Base-by-base conservation (phyloP, 2,329 filamentous ascomycete genomes). In the Trichoderma oligosporum region DNA sequence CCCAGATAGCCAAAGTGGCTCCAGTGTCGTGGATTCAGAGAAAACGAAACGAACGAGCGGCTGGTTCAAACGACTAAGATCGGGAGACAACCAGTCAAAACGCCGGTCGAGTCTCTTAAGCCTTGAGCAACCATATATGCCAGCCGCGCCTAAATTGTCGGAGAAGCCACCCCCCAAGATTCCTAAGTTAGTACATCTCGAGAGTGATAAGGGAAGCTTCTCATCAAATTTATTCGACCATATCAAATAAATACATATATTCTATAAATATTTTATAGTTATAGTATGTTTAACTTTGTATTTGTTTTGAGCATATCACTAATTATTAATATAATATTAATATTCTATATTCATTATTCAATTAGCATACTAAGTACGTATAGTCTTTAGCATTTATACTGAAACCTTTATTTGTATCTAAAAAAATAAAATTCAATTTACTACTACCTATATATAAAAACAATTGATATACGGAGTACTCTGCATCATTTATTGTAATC, bases 161-260 rank as follows among this genome's bases (percentile, higher is more conserved):
- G 78, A 78, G 9, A 81, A 82, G 7, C 82, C 82, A 56, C 80
- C 82, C 35, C 82, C 82, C 22, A 83, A 80, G 80, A 84, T 85
- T 49, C 82, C 82, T 18, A 82, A 84, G 66, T 72, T 84, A 48
- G 74, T 70, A 64, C 75, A 78, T 47, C 72, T 83, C 56, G 75
- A 82, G 63, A 75, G 78, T 56, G 74, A 81, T 39, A 73, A 75
- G 6, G 74, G 72, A 41, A 72, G 71, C 56, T 70, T 81, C 29
- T 80, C 80, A 49, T 69, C 71, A 58, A 80, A 84, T 60, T 70
- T 85, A 31, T 84, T 85, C 69, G 83, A 82, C 66, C 75, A 79
- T 61, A 84, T 85, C 67, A 82, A 82, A 66, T 83, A 74, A 48
- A 35, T 25, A 35, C 6, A 18, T 29, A 38, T 14, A 31, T 4